These are phyloP conservation scores for Saccharomycopsis schoenii DNA, from an alignment of 805 yeast species.

Conservation along the genomic window DNA sequence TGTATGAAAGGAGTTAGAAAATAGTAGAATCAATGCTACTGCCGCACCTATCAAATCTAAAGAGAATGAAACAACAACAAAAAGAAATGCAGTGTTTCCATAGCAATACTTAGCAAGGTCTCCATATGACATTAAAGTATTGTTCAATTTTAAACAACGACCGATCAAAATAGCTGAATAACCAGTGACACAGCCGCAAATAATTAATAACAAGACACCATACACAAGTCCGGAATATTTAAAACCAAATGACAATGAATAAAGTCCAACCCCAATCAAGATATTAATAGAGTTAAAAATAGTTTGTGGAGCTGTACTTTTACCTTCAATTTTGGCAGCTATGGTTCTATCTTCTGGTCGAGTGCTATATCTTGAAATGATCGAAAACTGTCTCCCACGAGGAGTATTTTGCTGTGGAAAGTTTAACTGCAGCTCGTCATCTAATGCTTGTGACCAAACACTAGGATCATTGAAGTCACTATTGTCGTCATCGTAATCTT, in stretches of 20 bases:
- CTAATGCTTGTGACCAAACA: conserved; percentile 1
- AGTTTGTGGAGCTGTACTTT: conserved; percentile 64
- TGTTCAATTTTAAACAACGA: conserved; percentile 32
- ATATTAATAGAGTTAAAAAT: conserved; percentile 71
- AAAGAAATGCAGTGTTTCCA: conserved; percentile 34
- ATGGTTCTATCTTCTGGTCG: conserved; percentile 10
- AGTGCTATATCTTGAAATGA: conserved; percentile 12
- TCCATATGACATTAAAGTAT: conserved; percentile 41
- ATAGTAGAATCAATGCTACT: conserved; percentile 45
- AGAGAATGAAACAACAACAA: conserved; percentile 41
- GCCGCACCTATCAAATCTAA: conserved; percentile 55
- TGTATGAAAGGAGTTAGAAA: conserved; percentile 48
- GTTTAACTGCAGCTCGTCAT: conserved; percentile 9
- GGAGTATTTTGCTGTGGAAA: conserved; percentile 2
- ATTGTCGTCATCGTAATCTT: conserved; percentile 4
- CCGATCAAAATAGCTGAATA: conserved; percentile 49
- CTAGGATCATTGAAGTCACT: conserved; percentile 11
- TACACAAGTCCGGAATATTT: conserved; percentile 57
- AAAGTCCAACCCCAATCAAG: conserved; percentile 64
- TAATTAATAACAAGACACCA: conserved; percentile 34
- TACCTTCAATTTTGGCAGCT: conserved; percentile 23
- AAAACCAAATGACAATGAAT: conserved; percentile 64
- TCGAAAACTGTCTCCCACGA: conserved; percentile 7
- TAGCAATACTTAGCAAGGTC: conserved; percentile 45
- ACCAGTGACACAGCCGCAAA: conserved; percentile 41